Percentiles rank a stretch among this genome's conserved stretches.
These are phyloP conservation scores for Dittrichia graveolens DNA, from an alignment of 129 eudicot species.

Conservation along the genomic window DNA sequence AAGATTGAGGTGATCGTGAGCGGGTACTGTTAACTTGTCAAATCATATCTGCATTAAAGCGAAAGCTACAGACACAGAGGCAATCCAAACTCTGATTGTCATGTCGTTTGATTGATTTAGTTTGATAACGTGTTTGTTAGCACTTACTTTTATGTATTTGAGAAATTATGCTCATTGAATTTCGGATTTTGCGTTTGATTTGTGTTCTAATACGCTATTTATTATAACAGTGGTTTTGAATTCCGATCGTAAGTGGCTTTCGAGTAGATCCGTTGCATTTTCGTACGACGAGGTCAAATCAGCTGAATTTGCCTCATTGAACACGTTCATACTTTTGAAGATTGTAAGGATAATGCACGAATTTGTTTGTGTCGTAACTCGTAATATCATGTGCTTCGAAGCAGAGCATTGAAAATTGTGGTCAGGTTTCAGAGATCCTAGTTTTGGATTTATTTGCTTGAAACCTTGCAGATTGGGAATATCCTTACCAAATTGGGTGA, in stretches of 20 bases:
- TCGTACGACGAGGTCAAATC: constrained; percentile 21
- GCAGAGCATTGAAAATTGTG: constrained; percentile 27
- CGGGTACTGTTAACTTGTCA: constrained; percentile 11
- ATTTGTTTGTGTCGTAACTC: constrained; percentile 7
- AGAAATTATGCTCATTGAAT: constrained; percentile 11
- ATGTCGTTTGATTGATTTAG: constrained; percentile 24
- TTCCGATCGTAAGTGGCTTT: constrained; percentile 7
- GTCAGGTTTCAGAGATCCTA: constrained; percentile 32
- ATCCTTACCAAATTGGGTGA: constrained; percentile 24
- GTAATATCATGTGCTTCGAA: constrained; percentile 33
- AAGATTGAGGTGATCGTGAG: constrained; percentile 28
- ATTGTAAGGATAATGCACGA: constrained; percentile 23
- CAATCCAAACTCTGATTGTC: constrained; percentile 10
- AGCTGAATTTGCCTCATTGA: constrained; percentile 26
- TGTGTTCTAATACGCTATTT: constrained; percentile 1
- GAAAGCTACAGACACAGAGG: constrained; percentile 30
- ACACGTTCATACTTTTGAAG: constrained; percentile 20
- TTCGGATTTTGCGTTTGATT: not conserved
- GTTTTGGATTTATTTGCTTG: constrained; percentile 39
- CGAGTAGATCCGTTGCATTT: constrained; percentile 29
- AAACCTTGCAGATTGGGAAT: constrained; percentile 30
- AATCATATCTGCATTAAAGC: constrained; percentile 26
- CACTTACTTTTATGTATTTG: not conserved
- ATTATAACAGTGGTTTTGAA: not conserved
- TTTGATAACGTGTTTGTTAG: constrained; percentile 3